Conservation (phyloP, 2,329 filamentous ascomycete genomes). For the Scytalidium lignicola region DNA sequence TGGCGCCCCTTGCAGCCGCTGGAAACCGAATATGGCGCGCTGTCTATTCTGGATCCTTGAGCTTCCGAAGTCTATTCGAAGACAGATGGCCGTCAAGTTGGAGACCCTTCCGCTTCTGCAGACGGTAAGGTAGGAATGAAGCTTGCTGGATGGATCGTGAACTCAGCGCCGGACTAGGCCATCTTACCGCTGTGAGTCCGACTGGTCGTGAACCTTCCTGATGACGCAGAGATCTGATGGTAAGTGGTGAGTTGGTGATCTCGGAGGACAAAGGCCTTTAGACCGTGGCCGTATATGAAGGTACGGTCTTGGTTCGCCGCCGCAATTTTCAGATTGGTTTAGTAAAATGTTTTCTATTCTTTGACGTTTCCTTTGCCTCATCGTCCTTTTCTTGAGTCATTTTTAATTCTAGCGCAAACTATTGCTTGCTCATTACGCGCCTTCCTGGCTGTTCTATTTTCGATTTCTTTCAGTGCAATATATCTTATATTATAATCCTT, state of each 20-base stretch:
- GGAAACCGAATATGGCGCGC: constrained; percentile 3
- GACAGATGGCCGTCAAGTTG: constrained; percentile 18
- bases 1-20: constrained; percentile 18
- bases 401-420: constrained; percentile 8
- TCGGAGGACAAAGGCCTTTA: constrained; percentile 13
- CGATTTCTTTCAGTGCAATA: constrained; percentile 24
- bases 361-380: constrained; percentile 24
- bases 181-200: not conserved
- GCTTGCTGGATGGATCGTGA: not conserved
- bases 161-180: not conserved
- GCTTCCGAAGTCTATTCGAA: constrained; percentile 22
- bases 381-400: constrained; percentile 24
- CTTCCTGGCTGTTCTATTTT: constrained; percentile 5
- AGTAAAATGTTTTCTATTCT: constrained; percentile 16
- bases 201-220: not conserved
- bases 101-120: not conserved
- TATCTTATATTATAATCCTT: constrained; percentile 28
- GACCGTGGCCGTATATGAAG: constrained; percentile 28
- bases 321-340: constrained; percentile 25
- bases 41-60: constrained; percentile 11
- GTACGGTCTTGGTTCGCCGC: constrained; percentile 29
- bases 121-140: not conserved
- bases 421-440: constrained; percentile 9
- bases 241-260: not conserved
- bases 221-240: not conserved